Percentiles rank a stretch among this genome's conserved stretches.
phyloP scores from a whole-genome alignment of 306 rosid genomes.

The Acacia acuminata region DNA sequence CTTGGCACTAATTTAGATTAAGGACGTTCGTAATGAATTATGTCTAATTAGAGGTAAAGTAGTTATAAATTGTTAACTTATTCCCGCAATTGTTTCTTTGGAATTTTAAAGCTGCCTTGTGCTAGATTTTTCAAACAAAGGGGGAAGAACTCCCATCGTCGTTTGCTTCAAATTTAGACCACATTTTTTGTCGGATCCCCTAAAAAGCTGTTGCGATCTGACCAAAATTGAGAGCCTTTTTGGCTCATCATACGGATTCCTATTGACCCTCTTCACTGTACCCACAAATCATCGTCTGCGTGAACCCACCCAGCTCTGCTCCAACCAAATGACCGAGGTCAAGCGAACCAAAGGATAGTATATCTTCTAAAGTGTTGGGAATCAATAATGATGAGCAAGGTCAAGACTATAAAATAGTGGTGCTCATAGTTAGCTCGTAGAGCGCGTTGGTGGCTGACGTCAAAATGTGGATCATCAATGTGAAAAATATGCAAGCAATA shows the following conservation, averaged over 20 bases:
- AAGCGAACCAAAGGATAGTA: background rate
- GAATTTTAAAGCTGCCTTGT: too few relatives aligned
- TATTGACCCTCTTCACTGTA: constrained; percentile 51
- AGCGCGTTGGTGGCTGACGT: background rate
- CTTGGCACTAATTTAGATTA: too few relatives aligned
- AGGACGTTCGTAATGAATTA: too few relatives aligned
- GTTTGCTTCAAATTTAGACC: constrained; percentile 41
- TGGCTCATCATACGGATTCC: constrained; percentile 18
- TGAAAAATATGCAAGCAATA: background rate
- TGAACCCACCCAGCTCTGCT: background rate
- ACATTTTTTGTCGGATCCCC: constrained; percentile 39
- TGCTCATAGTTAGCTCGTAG: background rate
- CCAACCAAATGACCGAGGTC: constrained; percentile 7
- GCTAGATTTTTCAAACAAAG: too few relatives aligned
- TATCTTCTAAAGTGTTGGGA: background rate
- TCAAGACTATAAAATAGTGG: background rate
- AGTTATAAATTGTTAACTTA: too few relatives aligned
- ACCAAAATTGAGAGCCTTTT: constrained; percentile 24
- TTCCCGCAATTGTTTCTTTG: too few relatives aligned
- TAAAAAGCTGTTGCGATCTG: constrained; percentile 22
- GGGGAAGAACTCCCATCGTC: constrained; percentile 42
- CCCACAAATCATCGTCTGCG: constrained; percentile 26
- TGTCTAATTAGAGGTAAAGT: too few relatives aligned
- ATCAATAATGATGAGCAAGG: background rate
- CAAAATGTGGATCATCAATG: background rate